These are phyloP conservation scores for Spizellomyces punctatus DNA, from an alignment of 192 early-diverging fungal species.

Conservation along the genomic window DNA sequence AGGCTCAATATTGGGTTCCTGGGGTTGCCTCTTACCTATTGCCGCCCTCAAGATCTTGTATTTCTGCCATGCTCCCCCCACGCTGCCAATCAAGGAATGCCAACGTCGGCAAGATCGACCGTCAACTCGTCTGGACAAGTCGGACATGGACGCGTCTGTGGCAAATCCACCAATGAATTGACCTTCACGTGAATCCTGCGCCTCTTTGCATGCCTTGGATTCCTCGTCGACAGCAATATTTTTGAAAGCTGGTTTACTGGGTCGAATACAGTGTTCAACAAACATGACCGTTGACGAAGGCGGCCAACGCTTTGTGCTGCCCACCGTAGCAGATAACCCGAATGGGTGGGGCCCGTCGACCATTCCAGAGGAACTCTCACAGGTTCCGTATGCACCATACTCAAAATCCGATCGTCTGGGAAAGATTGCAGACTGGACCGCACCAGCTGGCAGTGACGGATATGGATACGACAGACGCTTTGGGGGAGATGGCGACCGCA, in stretches of 20 bases:
- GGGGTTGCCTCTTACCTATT: not conserved
- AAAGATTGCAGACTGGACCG: slow-evolving; percentile 92
- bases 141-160: not conserved
- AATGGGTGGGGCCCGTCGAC: slow-evolving; percentile 85
- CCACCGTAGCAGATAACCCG: slow-evolving; percentile 77
- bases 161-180: not conserved
- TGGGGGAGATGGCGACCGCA: slow-evolving; percentile 7
- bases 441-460: slow-evolving; percentile 60
- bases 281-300: not conserved
- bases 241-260: not conserved
- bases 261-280: not conserved
- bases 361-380: slow-evolving; percentile 57
- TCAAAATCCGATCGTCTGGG: slow-evolving; percentile 94
- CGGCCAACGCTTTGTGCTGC: slow-evolving; percentile 66
- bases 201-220: not conserved
- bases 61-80: too few relatives aligned
- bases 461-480: slow-evolving; percentile 23
- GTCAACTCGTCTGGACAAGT: not conserved
- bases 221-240: not conserved
- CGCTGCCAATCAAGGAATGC: too few relatives aligned
- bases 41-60: not conserved
- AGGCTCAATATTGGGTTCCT: not conserved
- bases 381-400: slow-evolving; percentile 94
- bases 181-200: not conserved
- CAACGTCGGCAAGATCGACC: too few relatives aligned